A percentile compares a stretch with the other conserved stretches of the same genome.
phyloP scores from a whole-genome alignment of 129 eudicot genomes.

The Escallonia herrerae region DNA sequence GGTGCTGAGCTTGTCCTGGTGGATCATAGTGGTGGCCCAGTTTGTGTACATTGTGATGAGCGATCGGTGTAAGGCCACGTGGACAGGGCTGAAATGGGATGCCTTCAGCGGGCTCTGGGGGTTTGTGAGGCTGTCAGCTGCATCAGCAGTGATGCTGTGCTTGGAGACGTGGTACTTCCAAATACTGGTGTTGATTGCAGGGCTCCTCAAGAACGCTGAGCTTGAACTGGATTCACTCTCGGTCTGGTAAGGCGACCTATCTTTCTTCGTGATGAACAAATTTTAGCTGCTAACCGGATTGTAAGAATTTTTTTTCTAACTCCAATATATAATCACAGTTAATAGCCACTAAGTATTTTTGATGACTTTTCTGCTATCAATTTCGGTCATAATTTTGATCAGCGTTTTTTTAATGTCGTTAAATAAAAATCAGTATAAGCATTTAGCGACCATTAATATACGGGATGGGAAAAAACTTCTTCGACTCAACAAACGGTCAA shows the following conservation, averaged over 20 bases:
- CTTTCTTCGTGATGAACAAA: too few species aligned
- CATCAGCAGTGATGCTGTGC: slow-evolving; percentile 80
- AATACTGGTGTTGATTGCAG: slow-evolving; percentile 51
- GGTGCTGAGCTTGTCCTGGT: slow-evolving; percentile 72
- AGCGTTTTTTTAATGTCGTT: background rate
- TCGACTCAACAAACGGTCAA: too few species aligned
- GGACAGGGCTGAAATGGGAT: slow-evolving; percentile 54
- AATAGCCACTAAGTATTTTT: background rate
- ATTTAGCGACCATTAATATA: too few species aligned
- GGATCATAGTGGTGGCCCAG: slow-evolving; percentile 65
- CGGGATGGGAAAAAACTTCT: too few species aligned
- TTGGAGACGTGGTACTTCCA: slow-evolving; percentile 77
- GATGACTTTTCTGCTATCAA: too few species aligned
- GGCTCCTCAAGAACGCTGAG: slow-evolving; percentile 58
- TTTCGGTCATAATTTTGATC: too few species aligned
- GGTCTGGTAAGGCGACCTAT: slow-evolving; percentile 33
- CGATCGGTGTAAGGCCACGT: slow-evolving; percentile 50
- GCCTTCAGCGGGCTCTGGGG: slow-evolving; percentile 63
- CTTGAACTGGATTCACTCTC: slow-evolving; percentile 65
- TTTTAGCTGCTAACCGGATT: too few species aligned
- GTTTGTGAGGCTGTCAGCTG: slow-evolving; percentile 57
- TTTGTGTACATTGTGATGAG: slow-evolving; percentile 45
- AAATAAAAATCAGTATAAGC: background rate
- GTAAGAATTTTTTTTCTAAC: too few species aligned
- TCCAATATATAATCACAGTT: too few species aligned